phyloP scores from a whole-genome alignment of 352 stramenopile genomes.

The Elongisporangium senticosum region DNA sequence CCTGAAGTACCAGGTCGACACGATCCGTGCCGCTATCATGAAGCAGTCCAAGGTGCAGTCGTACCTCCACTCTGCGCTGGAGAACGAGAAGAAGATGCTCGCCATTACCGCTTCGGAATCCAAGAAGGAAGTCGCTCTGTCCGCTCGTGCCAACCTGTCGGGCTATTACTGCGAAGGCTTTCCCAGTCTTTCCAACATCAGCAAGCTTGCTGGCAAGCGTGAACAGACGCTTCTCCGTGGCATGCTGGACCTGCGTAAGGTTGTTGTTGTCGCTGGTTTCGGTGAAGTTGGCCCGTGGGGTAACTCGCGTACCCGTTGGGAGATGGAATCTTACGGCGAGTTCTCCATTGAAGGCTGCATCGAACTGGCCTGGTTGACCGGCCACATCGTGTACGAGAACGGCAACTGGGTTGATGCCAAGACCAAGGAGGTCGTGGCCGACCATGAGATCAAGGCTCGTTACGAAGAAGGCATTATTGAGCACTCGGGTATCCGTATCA shows the following conservation, averaged over 20 bases:
- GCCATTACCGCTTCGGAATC: constrained; percentile 5
- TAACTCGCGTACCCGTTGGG: constrained; percentile 81
- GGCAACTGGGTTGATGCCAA: constrained; percentile 81
- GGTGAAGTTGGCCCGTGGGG: constrained; percentile 85
- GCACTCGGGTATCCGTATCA: constrained; percentile 77
- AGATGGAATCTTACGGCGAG: constrained; percentile 88
- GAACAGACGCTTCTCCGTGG: constrained; percentile 44
- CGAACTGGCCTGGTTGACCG: constrained; percentile 82
- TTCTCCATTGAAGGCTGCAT: constrained; percentile 88
- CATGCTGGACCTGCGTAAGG: constrained; percentile 81
- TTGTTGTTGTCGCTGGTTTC: constrained; percentile 83
- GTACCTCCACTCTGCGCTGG: constrained; percentile 26
- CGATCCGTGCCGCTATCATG: constrained; percentile 49
- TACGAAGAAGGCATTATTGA: constrained; percentile 81
- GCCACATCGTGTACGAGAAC: constrained; percentile 77
- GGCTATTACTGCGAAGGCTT: constrained; percentile 71
- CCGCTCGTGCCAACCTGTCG: constrained; percentile 60
- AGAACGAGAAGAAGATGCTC: constrained; percentile 34
- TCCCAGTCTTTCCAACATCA: constrained; percentile 40
- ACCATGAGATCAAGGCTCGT: constrained; percentile 69
- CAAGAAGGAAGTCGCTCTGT: constrained; percentile 19
- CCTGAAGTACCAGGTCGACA: constrained; percentile 60
- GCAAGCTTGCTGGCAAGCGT: constrained; percentile 23
- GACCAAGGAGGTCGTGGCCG: constrained; percentile 70
- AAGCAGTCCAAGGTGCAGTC: constrained; percentile 52